phyloP scores from a whole-genome alignment of 352 stramenopile genomes.

The Phytophthora rubi region DNA sequence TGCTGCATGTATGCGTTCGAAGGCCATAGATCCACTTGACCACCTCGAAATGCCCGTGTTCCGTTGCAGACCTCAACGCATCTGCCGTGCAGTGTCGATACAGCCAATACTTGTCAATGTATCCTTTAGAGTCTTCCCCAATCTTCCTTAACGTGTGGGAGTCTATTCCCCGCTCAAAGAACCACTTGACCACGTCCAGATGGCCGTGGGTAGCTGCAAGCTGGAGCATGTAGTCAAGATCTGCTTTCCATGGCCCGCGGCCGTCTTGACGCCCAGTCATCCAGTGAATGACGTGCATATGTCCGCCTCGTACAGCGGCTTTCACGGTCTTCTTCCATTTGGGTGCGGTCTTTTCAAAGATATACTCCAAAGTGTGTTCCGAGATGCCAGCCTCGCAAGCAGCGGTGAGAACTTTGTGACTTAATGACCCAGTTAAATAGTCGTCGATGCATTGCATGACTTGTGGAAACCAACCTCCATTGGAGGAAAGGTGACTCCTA shows the following conservation, averaged over 20 bases:
- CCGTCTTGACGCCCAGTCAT: background rate
- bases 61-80: background rate
- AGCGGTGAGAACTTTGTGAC: background rate
- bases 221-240: background rate
- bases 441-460: constrained; percentile 1
- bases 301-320: background rate
- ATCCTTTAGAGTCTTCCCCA: background rate
- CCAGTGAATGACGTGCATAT: background rate
- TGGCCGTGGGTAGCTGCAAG: constrained; percentile 12
- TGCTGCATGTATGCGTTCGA: background rate
- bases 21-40: background rate
- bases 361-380: background rate
- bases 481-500: background rate
- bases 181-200: constrained; percentile 3
- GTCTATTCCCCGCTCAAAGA: background rate
- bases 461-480: background rate
- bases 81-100: background rate
- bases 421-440: background rate
- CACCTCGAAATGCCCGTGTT: constrained; percentile 4
- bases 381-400: background rate
- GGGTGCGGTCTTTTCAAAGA: background rate
- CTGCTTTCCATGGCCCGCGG: background rate
- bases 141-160: no score
- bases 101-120: background rate
- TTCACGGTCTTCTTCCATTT: background rate